Percentiles rank a stretch among this genome's conserved stretches.
phyloP scores from a whole-genome alignment of 257 asterid genomes.

The Eucommia ulmoides region DNA sequence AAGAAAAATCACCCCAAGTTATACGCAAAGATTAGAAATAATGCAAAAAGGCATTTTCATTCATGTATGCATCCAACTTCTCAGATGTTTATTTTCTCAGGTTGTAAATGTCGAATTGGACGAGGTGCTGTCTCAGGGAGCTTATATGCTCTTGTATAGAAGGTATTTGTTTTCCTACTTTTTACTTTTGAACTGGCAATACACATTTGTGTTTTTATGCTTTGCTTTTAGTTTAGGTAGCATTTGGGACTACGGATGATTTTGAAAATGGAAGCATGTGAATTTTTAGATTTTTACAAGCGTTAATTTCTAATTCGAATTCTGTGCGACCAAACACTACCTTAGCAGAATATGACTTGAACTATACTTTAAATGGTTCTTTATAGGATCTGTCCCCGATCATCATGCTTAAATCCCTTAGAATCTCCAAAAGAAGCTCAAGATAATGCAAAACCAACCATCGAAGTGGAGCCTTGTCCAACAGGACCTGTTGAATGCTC shows the following conservation, averaged over 20 bases:
- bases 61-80: no score
- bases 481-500: constrained; percentile 20
- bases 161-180: constrained; percentile 35
- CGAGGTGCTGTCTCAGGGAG: constrained; percentile 95
- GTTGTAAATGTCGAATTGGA: constrained; percentile 58
- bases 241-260: not conserved
- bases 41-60: not conserved
- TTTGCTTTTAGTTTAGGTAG: not conserved
- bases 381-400: constrained; percentile 50
- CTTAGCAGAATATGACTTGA: no score
- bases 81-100: constrained; percentile 21
- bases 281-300: not conserved
- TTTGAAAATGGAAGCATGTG: not conserved
- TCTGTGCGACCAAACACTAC: no score
- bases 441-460: constrained; percentile 10
- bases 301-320: not conserved
- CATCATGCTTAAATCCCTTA: constrained; percentile 46
- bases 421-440: constrained; percentile 31
- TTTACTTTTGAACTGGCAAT: not conserved
- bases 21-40: not conserved
- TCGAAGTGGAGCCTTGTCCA: constrained; percentile 23
- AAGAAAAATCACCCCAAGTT: no score
- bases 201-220: not conserved
- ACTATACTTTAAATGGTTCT: no score
- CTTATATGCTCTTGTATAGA: constrained; percentile 91